These are phyloP conservation scores for Plasmodium inui DNA, from an alignment of 169 alveolate species.

Conservation along the genomic window DNA sequence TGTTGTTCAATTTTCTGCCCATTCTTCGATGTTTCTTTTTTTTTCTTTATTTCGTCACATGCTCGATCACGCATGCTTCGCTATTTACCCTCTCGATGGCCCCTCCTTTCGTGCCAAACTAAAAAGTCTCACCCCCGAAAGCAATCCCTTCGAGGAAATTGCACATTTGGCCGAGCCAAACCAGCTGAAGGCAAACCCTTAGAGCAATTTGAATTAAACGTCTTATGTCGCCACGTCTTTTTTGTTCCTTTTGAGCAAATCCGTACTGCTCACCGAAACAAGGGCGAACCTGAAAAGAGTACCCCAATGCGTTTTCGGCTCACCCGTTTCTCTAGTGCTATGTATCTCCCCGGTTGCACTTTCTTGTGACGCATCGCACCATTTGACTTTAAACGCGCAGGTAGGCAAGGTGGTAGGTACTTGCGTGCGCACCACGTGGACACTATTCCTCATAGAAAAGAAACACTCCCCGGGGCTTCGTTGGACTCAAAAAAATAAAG, in stretches of 20 bases:
- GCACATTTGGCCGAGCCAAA: not conserved
- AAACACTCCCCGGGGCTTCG: not conserved
- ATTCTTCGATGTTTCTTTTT: not conserved
- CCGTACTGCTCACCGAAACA: not conserved
- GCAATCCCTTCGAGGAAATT: not conserved
- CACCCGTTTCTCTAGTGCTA: not conserved
- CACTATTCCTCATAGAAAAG: not conserved
- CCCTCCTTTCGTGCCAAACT: not conserved
- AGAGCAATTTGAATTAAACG: not conserved
- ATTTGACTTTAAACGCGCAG: not conserved
- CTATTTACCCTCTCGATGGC: not conserved
- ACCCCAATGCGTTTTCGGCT: not conserved
- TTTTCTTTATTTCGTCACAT: not conserved
- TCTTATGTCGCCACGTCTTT: not conserved
- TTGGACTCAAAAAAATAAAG: not conserved
- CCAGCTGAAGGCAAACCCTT: not conserved
- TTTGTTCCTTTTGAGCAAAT: not conserved
- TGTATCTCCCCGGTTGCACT: not conserved
- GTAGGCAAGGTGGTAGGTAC: not conserved
- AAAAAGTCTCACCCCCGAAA: not conserved
- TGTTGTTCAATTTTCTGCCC: not conserved
- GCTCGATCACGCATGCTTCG: not conserved
- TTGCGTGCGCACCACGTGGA: not conserved
- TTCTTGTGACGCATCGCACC: not conserved
- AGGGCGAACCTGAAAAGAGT: not conserved